Evolutionary conservation across 192 early-diverging fungal genomes (phyloP).

Genomic region (Entomortierella chlamydospora): DNA sequence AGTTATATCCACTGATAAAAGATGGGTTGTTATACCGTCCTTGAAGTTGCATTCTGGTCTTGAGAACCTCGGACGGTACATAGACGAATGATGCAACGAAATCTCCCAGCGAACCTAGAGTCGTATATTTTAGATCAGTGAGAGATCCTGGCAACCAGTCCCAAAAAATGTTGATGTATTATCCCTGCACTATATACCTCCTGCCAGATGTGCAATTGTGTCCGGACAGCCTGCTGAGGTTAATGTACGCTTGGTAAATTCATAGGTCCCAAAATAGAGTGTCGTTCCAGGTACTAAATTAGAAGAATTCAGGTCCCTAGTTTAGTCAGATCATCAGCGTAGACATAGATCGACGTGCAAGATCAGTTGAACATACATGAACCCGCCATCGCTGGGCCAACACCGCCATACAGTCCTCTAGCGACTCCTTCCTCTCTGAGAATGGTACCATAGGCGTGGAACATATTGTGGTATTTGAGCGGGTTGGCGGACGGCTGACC

Average conservation of each 20-base stretch:
- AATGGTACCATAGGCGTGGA: slow-evolving; percentile 66
- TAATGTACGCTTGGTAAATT: slow-evolving; percentile 65
- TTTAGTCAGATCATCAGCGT: background rate
- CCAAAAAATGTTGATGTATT: background rate
- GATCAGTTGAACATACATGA: slow-evolving; percentile 23
- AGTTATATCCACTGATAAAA: slow-evolving; percentile 76
- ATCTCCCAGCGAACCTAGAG: slow-evolving; percentile 62
- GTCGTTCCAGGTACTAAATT: slow-evolving; percentile 64
- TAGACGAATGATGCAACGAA: slow-evolving; percentile 67
- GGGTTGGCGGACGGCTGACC: slow-evolving; percentile 59
- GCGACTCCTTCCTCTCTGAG: slow-evolving; percentile 63
- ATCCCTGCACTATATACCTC: slow-evolving; percentile 33
- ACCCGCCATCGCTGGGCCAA: slow-evolving; percentile 69
- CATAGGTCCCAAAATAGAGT: slow-evolving; percentile 69
- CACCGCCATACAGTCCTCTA: slow-evolving; percentile 64
- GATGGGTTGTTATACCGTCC: slow-evolving; percentile 78
- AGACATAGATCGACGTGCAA: background rate
- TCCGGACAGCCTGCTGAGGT: slow-evolving; percentile 62
- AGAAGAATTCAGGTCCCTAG: background rate
- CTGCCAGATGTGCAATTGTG: slow-evolving; percentile 62
- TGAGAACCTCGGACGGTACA: slow-evolving; percentile 73
- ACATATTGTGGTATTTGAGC: slow-evolving; percentile 67
- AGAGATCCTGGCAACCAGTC: background rate
- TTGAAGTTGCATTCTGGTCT: slow-evolving; percentile 85
- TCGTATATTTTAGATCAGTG: background rate